A percentile compares a stretch with the other conserved stretches of the same genome.
Evolutionary conservation across 2,329 filamentous ascomycete genomes (phyloP).

Genomic region (Microdochium bolleyi): DNA sequence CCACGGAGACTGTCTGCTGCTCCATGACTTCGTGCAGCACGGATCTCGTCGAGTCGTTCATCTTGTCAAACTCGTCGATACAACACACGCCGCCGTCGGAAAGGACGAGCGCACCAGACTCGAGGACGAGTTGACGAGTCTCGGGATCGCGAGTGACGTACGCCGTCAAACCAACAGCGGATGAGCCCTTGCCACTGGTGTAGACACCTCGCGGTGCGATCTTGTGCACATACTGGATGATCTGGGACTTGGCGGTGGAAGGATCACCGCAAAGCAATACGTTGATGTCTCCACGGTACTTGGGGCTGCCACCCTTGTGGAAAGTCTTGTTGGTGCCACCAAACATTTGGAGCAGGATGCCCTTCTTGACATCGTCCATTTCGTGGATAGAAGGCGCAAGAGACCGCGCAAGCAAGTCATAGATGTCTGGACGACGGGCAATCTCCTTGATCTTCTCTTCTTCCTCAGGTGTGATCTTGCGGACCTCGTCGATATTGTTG

Average conservation of each 20-base stretch:
- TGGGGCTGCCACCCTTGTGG: constrained; percentile 89
- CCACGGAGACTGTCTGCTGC: constrained; percentile 77
- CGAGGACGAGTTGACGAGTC: constrained; percentile 70
- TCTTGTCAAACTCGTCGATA: constrained; percentile 82
- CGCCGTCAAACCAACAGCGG: constrained; percentile 72
- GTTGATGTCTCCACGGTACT: constrained; percentile 96
- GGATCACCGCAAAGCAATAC: constrained; percentile 94
- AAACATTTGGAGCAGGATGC: constrained; percentile 91
- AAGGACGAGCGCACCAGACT: constrained; percentile 71
- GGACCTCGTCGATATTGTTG: constrained; percentile 71
- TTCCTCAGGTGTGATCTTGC: constrained; percentile 78
- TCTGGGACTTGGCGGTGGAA: constrained; percentile 91
- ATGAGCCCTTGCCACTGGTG: constrained; percentile 74
- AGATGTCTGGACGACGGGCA: constrained; percentile 75
- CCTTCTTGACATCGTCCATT: constrained; percentile 98
- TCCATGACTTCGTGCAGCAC: constrained; percentile 87
- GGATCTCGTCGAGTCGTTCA: constrained; percentile 71
- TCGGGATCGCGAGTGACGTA: constrained; percentile 77
- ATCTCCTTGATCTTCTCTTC: constrained; percentile 82
- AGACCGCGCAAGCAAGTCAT: constrained; percentile 84
- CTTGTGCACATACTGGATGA: constrained; percentile 92
- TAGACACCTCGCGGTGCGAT: constrained; percentile 86
- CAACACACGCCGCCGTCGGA: constrained; percentile 79
- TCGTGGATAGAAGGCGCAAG: constrained; percentile 94
- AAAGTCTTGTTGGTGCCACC: constrained; percentile 98